Evolutionary conservation across 2,329 filamentous ascomycete genomes (phyloP), one percentile per base, ranked within the genome.

Genomic region (Talaromyces sp.): DNA sequence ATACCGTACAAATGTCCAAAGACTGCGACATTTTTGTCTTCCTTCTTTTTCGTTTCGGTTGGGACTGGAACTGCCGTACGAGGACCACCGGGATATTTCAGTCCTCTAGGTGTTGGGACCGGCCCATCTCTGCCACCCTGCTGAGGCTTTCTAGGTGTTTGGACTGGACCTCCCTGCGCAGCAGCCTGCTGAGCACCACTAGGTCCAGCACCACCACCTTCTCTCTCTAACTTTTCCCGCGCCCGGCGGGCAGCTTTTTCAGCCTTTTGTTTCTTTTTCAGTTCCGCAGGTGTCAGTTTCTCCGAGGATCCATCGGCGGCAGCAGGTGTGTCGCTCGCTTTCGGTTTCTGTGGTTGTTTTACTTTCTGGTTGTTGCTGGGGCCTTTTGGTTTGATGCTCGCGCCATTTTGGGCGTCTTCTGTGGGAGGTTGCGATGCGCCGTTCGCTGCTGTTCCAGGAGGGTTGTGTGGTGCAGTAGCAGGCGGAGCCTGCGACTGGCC

Each of bases 211-310:
- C 81, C 78, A 35, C 11, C 35, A 31, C 6, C 74, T 68, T 85
- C 85, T 3, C 74, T 71, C 35, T 83, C 81, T 35, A 82, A 81
- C 75, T 89, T 92, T 72, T 84, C 87, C 73, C 88, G 88, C 58
- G 90, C 92, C 80, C 94, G 86, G 67, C 92, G 85, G 56, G 93
- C 93, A 61, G 91, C 90, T 81, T 97, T 98, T 76, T 97, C 94
- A 37, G 92, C 93, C 77, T 97, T 94, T 67, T 90, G 90, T 75
- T 87, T 89, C 73, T 93, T 94, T 80, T 98, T 98, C 73, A 96
- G 75, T 78, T 96, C 90, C 22, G 92, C 92, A 41, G 73, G 73
- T 7, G 76, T 76, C 35, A 81, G 71, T 31, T 79, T 75, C 31
- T 76, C 76, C 35, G 73, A 63, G 67, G 69, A 64, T 60, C 70